Evolutionary conservation across 495 filamentous ascomycete species (phyloP).

Genomic region (Clavariopsis aquatica): DNA sequence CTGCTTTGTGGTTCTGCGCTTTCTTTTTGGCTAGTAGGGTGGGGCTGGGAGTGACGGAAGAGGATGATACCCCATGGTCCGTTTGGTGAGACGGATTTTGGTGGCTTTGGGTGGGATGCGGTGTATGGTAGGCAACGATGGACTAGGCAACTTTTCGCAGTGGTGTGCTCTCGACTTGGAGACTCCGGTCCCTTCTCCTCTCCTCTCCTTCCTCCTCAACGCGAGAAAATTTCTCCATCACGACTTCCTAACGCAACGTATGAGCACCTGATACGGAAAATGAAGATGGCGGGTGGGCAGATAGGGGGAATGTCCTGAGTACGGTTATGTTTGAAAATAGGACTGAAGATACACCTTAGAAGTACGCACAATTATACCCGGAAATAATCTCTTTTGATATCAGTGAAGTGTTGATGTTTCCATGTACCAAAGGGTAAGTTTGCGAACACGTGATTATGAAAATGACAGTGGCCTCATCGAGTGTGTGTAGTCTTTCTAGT

Average conservation of each 20-base stretch:
- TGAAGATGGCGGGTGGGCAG: constrained; percentile 1
- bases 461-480: constrained; percentile 29
- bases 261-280: neutral
- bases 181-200: constrained; percentile 17
- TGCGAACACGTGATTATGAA: constrained; percentile 4
- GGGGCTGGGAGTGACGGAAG: neutral
- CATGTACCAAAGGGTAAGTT: neutral
- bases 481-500: too few species aligned
- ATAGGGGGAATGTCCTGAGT: constrained; percentile 8
- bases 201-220: neutral
- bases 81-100: constrained; percentile 19
- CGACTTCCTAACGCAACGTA: constrained; percentile 6
- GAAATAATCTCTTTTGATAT: neutral
- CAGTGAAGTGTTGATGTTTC: neutral
- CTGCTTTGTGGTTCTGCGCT: constrained; percentile 26
- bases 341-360: constrained; percentile 31
- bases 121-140: neutral
- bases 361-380: constrained; percentile 7
- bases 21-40: constrained; percentile 16
- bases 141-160: neutral
- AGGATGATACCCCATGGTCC: constrained; percentile 10
- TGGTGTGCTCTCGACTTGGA: neutral
- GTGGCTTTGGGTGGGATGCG: constrained; percentile 7
- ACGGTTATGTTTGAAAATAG: constrained; percentile 13
- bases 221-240: constrained; percentile 6